phyloP scores from a whole-genome alignment of 2,329 filamentous ascomycete species.

The Ophioceras dolichostomum region DNA sequence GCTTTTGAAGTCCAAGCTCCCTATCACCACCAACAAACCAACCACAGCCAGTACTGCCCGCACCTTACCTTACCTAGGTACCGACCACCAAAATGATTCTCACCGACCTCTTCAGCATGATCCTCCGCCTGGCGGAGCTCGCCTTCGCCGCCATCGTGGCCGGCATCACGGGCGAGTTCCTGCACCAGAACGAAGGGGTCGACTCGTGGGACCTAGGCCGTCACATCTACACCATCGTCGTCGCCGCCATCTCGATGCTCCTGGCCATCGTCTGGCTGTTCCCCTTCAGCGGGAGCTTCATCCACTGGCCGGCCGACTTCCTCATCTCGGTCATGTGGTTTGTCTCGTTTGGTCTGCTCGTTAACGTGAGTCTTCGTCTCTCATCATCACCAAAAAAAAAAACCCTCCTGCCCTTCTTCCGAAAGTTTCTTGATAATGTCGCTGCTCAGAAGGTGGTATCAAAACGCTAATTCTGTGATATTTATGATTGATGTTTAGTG shows the following conservation, averaged over 20 bases:
- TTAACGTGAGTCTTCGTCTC: constrained; percentile 34
- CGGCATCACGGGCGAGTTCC: constrained; percentile 55
- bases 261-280: constrained; percentile 61
- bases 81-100: constrained; percentile 31
- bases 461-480: too few species aligned
- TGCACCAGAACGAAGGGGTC: constrained; percentile 34
- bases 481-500: too few species aligned
- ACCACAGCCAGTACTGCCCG: neutral
- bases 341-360: constrained; percentile 52
- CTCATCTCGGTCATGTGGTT: constrained; percentile 61
- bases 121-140: constrained; percentile 47
- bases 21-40: neutral
- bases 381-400: too few species aligned
- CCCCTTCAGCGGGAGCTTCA: constrained; percentile 55
- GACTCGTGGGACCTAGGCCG: constrained; percentile 45
- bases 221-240: constrained; percentile 64
- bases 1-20: neutral
- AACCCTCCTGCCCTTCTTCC: neutral
- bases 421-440: too few species aligned
- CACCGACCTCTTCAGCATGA: constrained; percentile 40
- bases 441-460: too few species aligned
- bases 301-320: constrained; percentile 60
- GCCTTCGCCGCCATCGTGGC: constrained; percentile 61
- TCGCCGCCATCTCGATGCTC: constrained; percentile 57
- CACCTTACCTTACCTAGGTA: too few species aligned